Base-by-base conservation (phyloP, 371 early-diverging fungal genomes). In the Lichtheimia ramosa region DNA sequence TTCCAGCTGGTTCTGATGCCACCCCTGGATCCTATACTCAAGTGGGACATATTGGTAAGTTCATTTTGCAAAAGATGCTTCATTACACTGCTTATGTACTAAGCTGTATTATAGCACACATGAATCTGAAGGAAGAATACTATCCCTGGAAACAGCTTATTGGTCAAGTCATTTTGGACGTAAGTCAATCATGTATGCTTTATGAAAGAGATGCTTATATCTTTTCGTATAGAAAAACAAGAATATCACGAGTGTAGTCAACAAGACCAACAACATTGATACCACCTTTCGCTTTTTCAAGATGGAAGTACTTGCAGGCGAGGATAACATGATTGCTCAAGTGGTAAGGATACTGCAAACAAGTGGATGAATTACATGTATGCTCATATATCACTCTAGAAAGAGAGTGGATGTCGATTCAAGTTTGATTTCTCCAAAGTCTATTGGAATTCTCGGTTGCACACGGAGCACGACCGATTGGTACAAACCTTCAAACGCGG, bases 371-470 rank as follows among this genome's bases (percentile, higher is more conserved):
- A 25, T 46, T 8, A 8, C 16, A 8, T 6, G n/a, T 16, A 21
- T 21, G 46, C 46, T 46, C 7, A 27, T 48, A 24, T 24, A 7
- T 14, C 25, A 50, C 6, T 10, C 1, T 75, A 94, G 92, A 85
- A 86, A 68, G 99, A 99, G 70, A 91, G 92, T 66, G 90, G 87
- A 5, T 96, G 98, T 71, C 77, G 71, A 52, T 99, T 98, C 78
- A 79, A 84, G 54, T 94, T 99, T 63, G 98, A 99, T 66, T 98
- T 96, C 63, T 93, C 97, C 15, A 89, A 93, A 63, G 99, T 99
- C 4, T 99, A 99, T 74, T 99, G 99, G 99, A 99, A 99, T 81
- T 98, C 99, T 12, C 87, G 99, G 39, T 87, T 99, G 41, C 97
- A 97, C 61, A 83, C 87, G 0, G 99, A 99, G 65, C 99, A 99